These are phyloP conservation scores for Bruguiera sexangula DNA, from an alignment of 345 rosid genomes.

Conservation along the genomic window DNA sequence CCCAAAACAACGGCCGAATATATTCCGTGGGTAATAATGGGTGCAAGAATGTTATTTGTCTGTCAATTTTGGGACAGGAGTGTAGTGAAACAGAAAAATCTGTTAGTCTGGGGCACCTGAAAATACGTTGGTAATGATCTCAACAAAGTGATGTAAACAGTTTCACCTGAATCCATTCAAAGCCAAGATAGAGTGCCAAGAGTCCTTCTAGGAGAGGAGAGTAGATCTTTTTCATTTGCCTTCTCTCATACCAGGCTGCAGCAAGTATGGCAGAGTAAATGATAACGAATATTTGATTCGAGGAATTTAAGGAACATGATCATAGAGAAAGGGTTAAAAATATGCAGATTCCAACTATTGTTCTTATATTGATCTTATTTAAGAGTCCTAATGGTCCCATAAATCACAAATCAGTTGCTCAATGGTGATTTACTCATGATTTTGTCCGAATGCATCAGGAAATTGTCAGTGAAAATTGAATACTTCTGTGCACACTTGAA, in stretches of 20 bases:
- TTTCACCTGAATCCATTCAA: constrained; percentile 88
- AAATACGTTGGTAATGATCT: not conserved
- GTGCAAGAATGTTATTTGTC: constrained; percentile 84
- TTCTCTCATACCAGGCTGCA: constrained; percentile 96
- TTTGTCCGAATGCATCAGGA: not conserved
- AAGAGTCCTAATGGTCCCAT: not conserved
- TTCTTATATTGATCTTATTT: not conserved
- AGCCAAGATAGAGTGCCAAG: constrained; percentile 84
- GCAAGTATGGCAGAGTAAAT: not conserved
- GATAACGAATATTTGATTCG: not conserved
- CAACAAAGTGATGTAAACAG: not conserved
- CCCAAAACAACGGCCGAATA: constrained; percentile 80
- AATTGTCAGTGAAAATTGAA: too few relatives aligned
- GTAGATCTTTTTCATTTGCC: constrained; percentile 96
- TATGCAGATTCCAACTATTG: not conserved
- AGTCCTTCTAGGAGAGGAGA: constrained; percentile 95
- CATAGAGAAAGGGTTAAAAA: not conserved
- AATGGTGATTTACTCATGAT: not conserved
- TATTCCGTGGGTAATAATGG: constrained; percentile 88
- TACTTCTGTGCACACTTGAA: too few relatives aligned
- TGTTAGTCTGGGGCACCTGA: not conserved
- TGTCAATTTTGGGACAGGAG: constrained; percentile 26
- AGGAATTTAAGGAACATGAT: not conserved
- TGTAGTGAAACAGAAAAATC: not conserved
- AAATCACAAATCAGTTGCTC: too few relatives aligned